These are phyloP conservation scores for Amphibolis antarctica DNA, from an alignment of 106 monocot genomes.

Conservation along the genomic window DNA sequence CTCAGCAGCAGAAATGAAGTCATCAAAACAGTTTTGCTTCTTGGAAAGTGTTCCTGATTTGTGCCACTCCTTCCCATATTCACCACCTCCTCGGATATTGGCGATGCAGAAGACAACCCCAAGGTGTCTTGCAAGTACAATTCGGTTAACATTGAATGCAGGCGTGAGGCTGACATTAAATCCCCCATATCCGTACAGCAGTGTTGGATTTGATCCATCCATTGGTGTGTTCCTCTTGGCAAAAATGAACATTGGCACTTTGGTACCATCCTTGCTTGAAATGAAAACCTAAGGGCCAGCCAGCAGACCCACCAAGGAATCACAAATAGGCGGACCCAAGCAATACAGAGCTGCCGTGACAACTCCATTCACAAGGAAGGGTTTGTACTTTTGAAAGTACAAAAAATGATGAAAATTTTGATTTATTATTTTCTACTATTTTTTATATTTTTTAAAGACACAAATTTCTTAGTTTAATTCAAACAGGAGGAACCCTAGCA, in stretches of 20 bases:
- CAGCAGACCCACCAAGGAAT: background rate
- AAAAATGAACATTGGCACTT: conserved; percentile 84
- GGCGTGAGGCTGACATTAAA: conserved; percentile 71
- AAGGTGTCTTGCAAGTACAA: conserved; percentile 46
- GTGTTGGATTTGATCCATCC: conserved; percentile 61
- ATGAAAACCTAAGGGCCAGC: conserved; percentile 39
- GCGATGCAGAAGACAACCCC: conserved; percentile 55
- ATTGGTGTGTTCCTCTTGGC: conserved; percentile 50
- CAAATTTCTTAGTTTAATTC: too few species aligned
- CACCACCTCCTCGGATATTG: conserved; percentile 90
- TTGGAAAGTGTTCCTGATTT: conserved; percentile 65
- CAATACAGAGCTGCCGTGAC: too few species aligned
- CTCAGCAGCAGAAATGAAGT: conserved; percentile 71
- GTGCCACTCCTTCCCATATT: conserved; percentile 95
- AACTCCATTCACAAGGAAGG: background rate
- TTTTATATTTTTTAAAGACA: too few species aligned
- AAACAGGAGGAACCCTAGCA: background rate
- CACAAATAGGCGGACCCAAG: background rate
- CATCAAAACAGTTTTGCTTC: conserved; percentile 92
- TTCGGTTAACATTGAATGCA: conserved; percentile 39
- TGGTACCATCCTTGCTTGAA: conserved; percentile 71
- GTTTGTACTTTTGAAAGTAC: too few species aligned
- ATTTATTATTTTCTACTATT: too few species aligned
- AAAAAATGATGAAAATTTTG: too few species aligned
- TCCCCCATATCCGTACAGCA: conserved; percentile 84